These are phyloP conservation scores for Magnolia sinica DNA, from an alignment of 164 flowering plant species.

Conservation along the genomic window DNA sequence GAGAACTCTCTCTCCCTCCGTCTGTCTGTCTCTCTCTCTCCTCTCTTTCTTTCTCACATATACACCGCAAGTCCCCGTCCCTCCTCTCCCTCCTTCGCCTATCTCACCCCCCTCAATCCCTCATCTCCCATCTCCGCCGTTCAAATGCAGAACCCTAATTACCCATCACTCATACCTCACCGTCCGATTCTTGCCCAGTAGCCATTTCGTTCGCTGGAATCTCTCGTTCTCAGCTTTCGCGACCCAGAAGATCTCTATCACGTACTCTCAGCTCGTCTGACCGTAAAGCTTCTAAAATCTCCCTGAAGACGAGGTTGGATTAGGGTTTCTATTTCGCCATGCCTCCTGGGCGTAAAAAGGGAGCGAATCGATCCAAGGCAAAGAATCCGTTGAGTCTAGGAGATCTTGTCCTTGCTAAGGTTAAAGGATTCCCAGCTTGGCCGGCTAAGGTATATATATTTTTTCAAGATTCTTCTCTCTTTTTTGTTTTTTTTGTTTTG, in stretches of 20 bases:
- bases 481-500: background rate
- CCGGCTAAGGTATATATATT: constrained; percentile 76
- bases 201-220: background rate
- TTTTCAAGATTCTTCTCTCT: too few relatives aligned
- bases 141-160: constrained; percentile 13
- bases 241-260: background rate
- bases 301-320: constrained; percentile 12
- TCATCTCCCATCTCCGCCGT: constrained; percentile 2
- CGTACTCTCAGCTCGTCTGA: background rate
- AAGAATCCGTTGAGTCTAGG: constrained; percentile 64
- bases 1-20: too few relatives aligned
- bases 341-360: constrained; percentile 79
- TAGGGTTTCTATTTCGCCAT: constrained; percentile 41
- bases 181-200: constrained; percentile 5
- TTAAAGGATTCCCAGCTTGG: constrained; percentile 93
- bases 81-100: background rate
- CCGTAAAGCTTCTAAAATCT: constrained; percentile 6
- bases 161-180: background rate
- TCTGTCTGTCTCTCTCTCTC: background rate
- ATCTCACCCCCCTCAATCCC: background rate
- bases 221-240: background rate
- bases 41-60: background rate
- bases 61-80: background rate
- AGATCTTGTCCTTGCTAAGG: constrained; percentile 99
- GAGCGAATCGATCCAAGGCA: constrained; percentile 49